Base-by-base conservation (phyloP, 78 protist genomes). In the Emiliania huxleyi region DNA sequence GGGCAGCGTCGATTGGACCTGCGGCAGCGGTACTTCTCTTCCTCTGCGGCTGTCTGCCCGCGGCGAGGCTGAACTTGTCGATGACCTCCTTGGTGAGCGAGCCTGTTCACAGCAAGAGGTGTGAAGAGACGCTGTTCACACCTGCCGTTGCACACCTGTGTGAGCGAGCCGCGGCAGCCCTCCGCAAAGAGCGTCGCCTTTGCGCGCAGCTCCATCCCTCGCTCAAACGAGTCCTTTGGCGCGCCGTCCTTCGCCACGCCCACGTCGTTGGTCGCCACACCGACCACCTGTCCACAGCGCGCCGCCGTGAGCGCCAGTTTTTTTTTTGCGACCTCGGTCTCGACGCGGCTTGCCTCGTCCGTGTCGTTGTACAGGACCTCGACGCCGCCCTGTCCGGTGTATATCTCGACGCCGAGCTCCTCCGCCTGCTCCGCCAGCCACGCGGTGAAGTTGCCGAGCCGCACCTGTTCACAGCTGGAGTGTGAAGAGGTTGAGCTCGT, bases 201-300 rank as follows among this genome's bases (percentile, higher is more conserved):
- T 8, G 98, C 99, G 71, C 84, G 94, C 43, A 98, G 95, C 94
- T 98, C 98, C 98, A 98, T 97, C 35, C 99, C 99, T 29, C 98
- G 95, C 46, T 95, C 94, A 48, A 94, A 98, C 40, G 93, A 46
- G 46, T 79, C 96, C 94, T 96, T 77, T 21, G 92, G 92, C 35
- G 46, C 6, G 35, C 98, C 98, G 77, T 93, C 94, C 97, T 73
- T 92, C 0, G 87, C 91, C 46, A 98, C 94, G 90, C 99, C 99
- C 79, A 94, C 89, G 87, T 97, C 99, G 85, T 75, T 81, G 25
- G 98, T 98, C 49, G 98, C 97, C 5, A 83, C 88, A 42, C 94
- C 94, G 52, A 2, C 8, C 29, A 62, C 29, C 23, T 33, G 56
- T 38, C 97, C 97, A n/a, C n/a, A n/a, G n/a, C n/a, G n/a, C n/a